Evolutionary conservation across 2,329 filamentous ascomycete species (phyloP), one percentile per base, ranked within the genome.

Genomic region (Stemphylium beticola): DNA sequence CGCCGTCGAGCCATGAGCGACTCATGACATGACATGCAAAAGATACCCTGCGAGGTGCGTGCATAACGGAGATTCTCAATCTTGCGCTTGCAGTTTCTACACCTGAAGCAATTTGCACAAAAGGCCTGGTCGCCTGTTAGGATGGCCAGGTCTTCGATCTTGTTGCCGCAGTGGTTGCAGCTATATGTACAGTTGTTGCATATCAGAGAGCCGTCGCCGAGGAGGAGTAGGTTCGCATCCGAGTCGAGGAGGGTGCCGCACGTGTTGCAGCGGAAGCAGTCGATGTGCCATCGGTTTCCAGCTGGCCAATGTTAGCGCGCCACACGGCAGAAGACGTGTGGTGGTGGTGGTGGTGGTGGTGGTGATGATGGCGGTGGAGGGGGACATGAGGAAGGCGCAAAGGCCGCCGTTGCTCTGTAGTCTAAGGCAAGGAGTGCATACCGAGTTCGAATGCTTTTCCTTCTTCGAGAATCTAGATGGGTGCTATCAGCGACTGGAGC

Each of bases 131-230:
- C 95, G 62, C 95, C 95, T 0, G 95, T 99, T 64, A 99, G 82
- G 75, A 99, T 99, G 61, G 95, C 95, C 59, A 98, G 83, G 74
- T 99, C 95, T 75, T 99, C 95, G 65, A 99, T 99, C 82, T 99
- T 99, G 81, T 96, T 93, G 55, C 88, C 87, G 77, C 95, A 99
- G 49, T 93, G 93, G 76, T 88, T 96, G 82, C 95, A 99, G 82
- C 93, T 97, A 77, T 99, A 99, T 49, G 95, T 98, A 81, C 95
- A 99, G 78, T 97, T 96, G 81, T 96, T 98, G 83, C 95, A 99
- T 67, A 99, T 98, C 64, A 99, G 86, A 15, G 93, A 98, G 63
- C 95, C 95, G 79, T 99, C 95, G 74, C 95, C 95, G 60, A 99
- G 90, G 22, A 99, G 89, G 46, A 99, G 87, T 44, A 99, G 88